Conservation (phyloP, 257 asterid genomes). For the Nicotiana tabacum region DNA sequence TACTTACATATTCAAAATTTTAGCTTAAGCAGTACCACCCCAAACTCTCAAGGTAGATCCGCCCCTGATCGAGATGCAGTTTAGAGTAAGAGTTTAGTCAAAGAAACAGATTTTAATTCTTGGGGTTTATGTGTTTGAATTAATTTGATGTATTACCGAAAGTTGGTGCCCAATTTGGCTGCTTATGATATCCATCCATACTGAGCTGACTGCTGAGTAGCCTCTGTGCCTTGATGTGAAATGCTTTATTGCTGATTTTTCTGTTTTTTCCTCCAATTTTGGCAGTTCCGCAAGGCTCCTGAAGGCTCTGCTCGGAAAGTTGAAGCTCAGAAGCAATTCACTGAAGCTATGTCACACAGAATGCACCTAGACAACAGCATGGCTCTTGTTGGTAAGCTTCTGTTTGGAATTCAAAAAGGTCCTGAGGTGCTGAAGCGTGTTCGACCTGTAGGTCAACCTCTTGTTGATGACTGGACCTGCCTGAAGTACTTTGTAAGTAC, state of each 20-base stretch:
- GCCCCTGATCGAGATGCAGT: background rate
- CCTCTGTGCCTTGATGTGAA: constrained; percentile 59
- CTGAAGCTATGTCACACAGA: constrained; percentile 77
- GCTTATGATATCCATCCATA: background rate
- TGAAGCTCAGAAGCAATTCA: constrained; percentile 79
- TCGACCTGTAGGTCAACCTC: constrained; percentile 76
- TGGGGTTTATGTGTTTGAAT: background rate
- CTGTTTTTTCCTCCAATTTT: background rate
- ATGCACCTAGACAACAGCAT: constrained; percentile 68
- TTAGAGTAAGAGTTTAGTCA: background rate
- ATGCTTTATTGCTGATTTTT: background rate
- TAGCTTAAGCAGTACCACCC: too few relatives aligned
- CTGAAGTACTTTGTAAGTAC: constrained; percentile 72
- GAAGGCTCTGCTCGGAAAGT: constrained; percentile 69
- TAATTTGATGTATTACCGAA: background rate
- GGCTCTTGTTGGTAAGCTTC: constrained; percentile 64
- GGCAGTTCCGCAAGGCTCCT: constrained; percentile 65
- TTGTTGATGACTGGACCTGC: constrained; percentile 85
- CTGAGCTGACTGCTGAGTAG: background rate
- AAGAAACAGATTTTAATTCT: background rate
- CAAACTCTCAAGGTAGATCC: too few relatives aligned
- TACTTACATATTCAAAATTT: too few relatives aligned
- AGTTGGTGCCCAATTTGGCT: background rate
- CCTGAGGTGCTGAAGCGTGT: constrained; percentile 45
- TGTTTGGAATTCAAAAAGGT: constrained; percentile 71